Base-by-base conservation (phyloP, 345 rosid genomes). In the Eucalyptus albens region DNA sequence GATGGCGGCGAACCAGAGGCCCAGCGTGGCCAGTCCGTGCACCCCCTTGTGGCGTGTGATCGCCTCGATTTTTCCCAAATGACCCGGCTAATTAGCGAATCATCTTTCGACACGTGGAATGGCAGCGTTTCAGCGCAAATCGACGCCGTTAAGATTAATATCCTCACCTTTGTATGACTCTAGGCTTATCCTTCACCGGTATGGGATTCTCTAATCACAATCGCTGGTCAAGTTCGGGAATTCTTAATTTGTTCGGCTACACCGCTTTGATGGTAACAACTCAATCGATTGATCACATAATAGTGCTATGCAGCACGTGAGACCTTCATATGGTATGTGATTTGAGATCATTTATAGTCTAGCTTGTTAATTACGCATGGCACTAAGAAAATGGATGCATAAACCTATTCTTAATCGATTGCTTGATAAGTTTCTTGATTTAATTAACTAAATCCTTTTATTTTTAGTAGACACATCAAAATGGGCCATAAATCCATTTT, bases 261-360 rank as follows among this genome's bases (percentile, higher is more conserved):
- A 9, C 13, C 10, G 1, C 29, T 56, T 56, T 56, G 29, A 2
- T 11, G 29, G 29, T 56, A 56, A 56, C 3, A 2, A 5, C 7
- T 56, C 13, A 0, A 56, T 24, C 2, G 6, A 56, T 24, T 2
- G 1, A 22, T 5, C 62, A 56, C 1, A 56, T 56, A 56, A 56
- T 9, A 11, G 6, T 56, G 33, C 15, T 29, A 29, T 0, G 0
- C 4, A 0, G 8, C 7, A 6, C 0, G 16, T 6, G 16, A 60
- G 31, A 11, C 67, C 2, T 60, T 19, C 2, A 2, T 9, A 51
- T 19, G 11, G 4, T 19, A 9, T 6, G 13, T 16, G 40, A 33
- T 33, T 33, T 0, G 24, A 33, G 7, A 9, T 69, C 13, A 62
- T 29, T 62, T 62, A 62, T 62, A 62, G 3, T 29, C 9, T 62